These are phyloP conservation scores for Colletotrichum cordylinicola DNA, from an alignment of 2,329 filamentous ascomycete genomes.

Conservation along the genomic window DNA sequence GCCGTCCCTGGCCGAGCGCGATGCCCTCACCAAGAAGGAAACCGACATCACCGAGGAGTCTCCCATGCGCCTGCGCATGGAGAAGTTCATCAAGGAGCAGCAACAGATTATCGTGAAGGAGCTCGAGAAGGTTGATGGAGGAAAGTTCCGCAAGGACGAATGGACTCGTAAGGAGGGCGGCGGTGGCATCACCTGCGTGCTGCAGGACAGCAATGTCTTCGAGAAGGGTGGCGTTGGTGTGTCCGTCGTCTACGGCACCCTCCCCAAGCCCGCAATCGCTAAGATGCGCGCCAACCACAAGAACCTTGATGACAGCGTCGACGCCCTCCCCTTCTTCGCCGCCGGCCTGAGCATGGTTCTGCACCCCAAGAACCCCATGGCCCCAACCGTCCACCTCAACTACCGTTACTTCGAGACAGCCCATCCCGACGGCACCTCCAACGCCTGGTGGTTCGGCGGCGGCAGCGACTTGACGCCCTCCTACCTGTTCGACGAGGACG, in stretches of 20 bases:
- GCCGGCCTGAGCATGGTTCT: conserved; percentile 91
- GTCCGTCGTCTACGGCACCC: conserved; percentile 89
- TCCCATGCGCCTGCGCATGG: conserved; percentile 97
- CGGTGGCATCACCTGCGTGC: conserved; percentile 90
- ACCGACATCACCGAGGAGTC: conserved; percentile 76
- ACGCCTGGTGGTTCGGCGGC: conserved; percentile 98
- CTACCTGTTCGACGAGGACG: conserved; percentile 97
- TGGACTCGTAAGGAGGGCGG: conserved; percentile 90
- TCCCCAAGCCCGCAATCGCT: conserved; percentile 85
- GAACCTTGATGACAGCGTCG: conserved; percentile 77
- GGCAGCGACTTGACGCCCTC: conserved; percentile 91
- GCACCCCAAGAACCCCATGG: conserved; percentile 95
- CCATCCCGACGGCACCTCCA: conserved; percentile 78
- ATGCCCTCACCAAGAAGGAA: conserved; percentile 81
- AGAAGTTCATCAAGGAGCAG: conserved; percentile 92
- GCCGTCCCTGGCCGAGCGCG: conserved; percentile 82
- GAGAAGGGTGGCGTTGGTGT: conserved; percentile 98
- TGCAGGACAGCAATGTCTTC: conserved; percentile 96
- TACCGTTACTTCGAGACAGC: conserved; percentile 99
- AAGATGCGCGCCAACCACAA: conserved; percentile 97
- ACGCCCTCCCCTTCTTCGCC: conserved; percentile 93
- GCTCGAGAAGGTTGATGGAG: conserved; percentile 84
- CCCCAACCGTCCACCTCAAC: conserved; percentile 96
- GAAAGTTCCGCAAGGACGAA: conserved; percentile 80
- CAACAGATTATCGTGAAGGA: conserved; percentile 86